A percentile compares a stretch with the other conserved stretches of the same genome.
These are phyloP conservation scores for Ogataea henricii DNA, from an alignment of 805 yeast species.

Conservation along the genomic window DNA sequence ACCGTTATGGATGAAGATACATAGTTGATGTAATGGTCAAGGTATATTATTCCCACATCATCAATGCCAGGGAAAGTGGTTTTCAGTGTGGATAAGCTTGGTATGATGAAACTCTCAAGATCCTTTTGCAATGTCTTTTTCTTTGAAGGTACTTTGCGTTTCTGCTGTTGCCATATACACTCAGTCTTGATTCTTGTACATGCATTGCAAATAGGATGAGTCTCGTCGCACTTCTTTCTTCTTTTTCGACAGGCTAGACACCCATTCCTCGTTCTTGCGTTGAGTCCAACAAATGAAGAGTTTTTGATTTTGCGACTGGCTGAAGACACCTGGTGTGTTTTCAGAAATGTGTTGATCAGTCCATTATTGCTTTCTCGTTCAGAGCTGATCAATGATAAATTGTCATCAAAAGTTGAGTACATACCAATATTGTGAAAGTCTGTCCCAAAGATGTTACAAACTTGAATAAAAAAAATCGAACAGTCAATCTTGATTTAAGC, in stretches of 20 bases:
- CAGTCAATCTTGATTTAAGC: too few relatives aligned
- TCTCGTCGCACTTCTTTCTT: slow-evolving; percentile 41
- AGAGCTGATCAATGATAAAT: background rate
- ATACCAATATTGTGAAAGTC: background rate
- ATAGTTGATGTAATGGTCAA: slow-evolving; percentile 46
- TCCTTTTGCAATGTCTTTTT: background rate
- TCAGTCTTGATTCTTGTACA: slow-evolving; percentile 22
- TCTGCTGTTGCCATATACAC: slow-evolving; percentile 16
- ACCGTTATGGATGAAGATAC: slow-evolving; percentile 50
- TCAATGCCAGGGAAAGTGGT: background rate
- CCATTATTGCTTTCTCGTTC: background rate
- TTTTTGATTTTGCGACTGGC: background rate
- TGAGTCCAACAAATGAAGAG: slow-evolving; percentile 3
- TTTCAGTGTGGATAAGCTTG: background rate
- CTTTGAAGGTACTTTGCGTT: background rate
- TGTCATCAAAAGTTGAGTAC: background rate
- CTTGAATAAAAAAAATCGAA: too few relatives aligned
- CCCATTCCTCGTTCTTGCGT: slow-evolving; percentile 31
- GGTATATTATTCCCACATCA: slow-evolving; percentile 29
- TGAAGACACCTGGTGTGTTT: background rate
- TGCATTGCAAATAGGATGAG: slow-evolving; percentile 23
- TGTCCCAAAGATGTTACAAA: background rate
- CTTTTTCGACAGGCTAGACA: slow-evolving; percentile 45
- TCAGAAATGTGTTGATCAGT: background rate
- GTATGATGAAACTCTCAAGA: background rate